Conservation (phyloP, 495 filamentous ascomycete genomes). For the Daldinia bambusicola region DNA sequence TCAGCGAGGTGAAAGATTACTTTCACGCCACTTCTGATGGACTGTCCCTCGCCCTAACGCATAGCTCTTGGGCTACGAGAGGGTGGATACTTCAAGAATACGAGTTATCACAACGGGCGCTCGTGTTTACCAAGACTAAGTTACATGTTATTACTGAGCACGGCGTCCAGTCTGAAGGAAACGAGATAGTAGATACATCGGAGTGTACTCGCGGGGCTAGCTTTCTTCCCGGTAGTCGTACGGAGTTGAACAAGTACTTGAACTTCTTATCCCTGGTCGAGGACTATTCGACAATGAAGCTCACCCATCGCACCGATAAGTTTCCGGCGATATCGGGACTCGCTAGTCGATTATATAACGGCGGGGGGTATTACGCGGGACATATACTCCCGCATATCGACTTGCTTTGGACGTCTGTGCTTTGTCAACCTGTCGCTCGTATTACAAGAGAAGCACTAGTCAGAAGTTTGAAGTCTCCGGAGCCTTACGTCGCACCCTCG, state of each 20-base stretch:
- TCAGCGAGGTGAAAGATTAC: background rate
- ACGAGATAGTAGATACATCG: background rate
- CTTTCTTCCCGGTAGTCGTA: background rate
- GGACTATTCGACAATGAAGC: conserved; percentile 15
- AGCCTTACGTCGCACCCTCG: background rate
- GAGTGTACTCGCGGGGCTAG: background rate
- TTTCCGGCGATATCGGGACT: conserved; percentile 31
- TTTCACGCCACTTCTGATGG: background rate
- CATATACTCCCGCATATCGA: background rate
- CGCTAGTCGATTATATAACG: conserved; percentile 12
- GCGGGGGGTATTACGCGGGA: background rate
- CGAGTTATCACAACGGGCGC: conserved; percentile 13
- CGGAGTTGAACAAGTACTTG: background rate
- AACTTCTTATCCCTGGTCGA: conserved; percentile 9
- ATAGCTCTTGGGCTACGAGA: conserved; percentile 16
- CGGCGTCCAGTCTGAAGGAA: background rate
- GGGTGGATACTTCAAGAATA: conserved; percentile 34
- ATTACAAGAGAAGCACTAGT: background rate
- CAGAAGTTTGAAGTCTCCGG: background rate
- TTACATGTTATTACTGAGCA: conserved; percentile 14
- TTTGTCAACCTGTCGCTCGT: background rate
- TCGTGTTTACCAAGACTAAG: conserved; percentile 18
- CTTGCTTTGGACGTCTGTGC: background rate
- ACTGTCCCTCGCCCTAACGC: background rate
- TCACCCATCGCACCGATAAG: conserved; percentile 19